Base-by-base conservation (phyloP, 2,329 filamentous ascomycete species). In the Aureobasidium sp. region DNA sequence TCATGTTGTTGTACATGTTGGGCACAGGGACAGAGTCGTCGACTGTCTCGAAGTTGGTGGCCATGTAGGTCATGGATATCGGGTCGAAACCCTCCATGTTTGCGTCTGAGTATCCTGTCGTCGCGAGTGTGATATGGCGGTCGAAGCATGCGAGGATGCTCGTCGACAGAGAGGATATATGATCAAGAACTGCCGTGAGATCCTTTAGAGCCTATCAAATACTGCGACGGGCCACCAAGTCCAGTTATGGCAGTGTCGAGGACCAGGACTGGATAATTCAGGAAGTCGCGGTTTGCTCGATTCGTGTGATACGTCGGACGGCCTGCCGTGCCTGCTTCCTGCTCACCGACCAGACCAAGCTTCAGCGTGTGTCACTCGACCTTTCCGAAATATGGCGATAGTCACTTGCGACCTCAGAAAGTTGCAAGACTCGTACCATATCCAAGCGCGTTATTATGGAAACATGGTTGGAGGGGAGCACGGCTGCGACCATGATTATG, bases 31-130 rank as follows among this genome's bases (percentile, higher is more conserved):
- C 76, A 71, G 80, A 79, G 53, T 80, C 77, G 64, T 85, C 79
- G 61, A 22, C 36, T 8, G 53, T 5, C n/a, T 80, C 79, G 71
- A 85, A 76, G 65, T 82, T 81, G 67, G 79, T 81, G 62, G 80
- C 78, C 73, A 85, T 74, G 69, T 85, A 87, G 68, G 82, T 81
- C 83, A 86, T 84, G 71, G 80, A 78, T 74, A 82, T 80, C 67
- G 81, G 81, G 71, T 85, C 82, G 74, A 82, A 85, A 72, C 81
- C 79, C 70, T 84, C 82, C 76, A 77, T 78, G 63, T 68, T 70
- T 71, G 65, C 64, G 65, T 62, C 22, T 17, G n/a, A 1, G 22
- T 51, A 14, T 45, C 6, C 11, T n/a, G 29, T 45, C n/a, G 5
- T 57, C n/a, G 53, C 29, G 27, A 57, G 22, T 25, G 53, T 29